Conservation (phyloP, 2,329 filamentous ascomycete species). For the Sporothrix globosa region DNA sequence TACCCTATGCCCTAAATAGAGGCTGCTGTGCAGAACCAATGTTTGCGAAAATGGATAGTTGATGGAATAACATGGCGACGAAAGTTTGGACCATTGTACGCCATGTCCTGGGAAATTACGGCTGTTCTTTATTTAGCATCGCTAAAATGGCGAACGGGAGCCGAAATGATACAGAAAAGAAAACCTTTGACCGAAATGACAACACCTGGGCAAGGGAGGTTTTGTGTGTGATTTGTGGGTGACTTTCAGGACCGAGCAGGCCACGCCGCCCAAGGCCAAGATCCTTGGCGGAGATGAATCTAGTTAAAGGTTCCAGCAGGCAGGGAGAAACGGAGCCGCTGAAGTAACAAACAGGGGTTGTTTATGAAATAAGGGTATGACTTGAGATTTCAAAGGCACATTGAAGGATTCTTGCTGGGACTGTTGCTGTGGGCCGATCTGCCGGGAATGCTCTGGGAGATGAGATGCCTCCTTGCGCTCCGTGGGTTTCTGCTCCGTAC, state of each 20-base stretch:
- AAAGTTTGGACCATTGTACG: background rate
- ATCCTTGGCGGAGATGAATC: background rate
- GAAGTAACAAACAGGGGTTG: background rate
- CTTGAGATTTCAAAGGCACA: background rate
- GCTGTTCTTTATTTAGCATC: slow-evolving; percentile 15
- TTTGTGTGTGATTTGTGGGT: background rate
- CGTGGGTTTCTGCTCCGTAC: background rate
- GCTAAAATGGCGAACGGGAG: slow-evolving; percentile 6
- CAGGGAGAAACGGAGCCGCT: slow-evolving; percentile 6
- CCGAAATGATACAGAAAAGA: slow-evolving; percentile 14
- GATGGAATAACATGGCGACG: background rate
- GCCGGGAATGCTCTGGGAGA: background rate
- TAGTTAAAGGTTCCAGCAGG: background rate
- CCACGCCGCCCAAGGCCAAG: background rate
- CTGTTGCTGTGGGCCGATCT: slow-evolving; percentile 4
- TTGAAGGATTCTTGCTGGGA: background rate
- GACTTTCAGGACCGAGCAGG: background rate
- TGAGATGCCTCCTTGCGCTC: slow-evolving; percentile 11
- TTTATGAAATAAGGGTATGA: slow-evolving; percentile 2
- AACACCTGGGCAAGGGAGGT: background rate
- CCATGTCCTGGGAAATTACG: background rate
- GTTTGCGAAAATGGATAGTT: background rate
- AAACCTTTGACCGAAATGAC: background rate
- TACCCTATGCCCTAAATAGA: background rate
- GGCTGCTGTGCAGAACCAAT: background rate